Evolutionary conservation across 495 filamentous ascomycete species (phyloP), one percentile per base, ranked within the genome.

Genomic region (Podospora didyma): DNA sequence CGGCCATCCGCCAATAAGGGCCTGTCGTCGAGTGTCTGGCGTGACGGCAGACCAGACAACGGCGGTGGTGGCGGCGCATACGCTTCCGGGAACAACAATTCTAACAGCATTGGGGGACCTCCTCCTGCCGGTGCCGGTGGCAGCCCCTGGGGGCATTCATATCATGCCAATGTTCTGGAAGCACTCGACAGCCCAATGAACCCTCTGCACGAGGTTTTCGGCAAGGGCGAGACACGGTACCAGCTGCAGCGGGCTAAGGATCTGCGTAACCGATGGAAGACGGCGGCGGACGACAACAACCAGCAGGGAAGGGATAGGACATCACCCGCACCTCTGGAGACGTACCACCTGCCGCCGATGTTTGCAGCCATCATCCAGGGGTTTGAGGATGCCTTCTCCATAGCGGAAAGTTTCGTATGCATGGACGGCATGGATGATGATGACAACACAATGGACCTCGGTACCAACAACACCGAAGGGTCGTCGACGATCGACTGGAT

Each of bases 181-280:
- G 76, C 82, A 2, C 71, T 88, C 0, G 75, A 82, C 48, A 62
- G 75, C 20, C 61, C 66, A 12, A 54, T 58, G 0, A 80, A 79
- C 45, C 85, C 84, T 2, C 65, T 87, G 12, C 69, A 79, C 21
- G 59, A 56, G 0, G 72, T 79, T 1, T 71, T 88, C 12, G 83
- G 83, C 0, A 62, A 31, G 0, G 75, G 77, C 0, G 70, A 74
- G 10, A 77, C 82, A 2, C 67, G 71, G 14, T 59, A 58, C 11
- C 76, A 83, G 52, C 66, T 88, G n/a, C 68, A 68, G 17, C 63
- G 75, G 39, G 85, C 85, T 1, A 88, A 88, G 62, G 84, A 87
- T 46, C 71, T 86, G 21, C 71, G 85, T 5, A 88, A 88, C 59
- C 74, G 81, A 3, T 88, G 85, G 85, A 88, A 88, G 69, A 79